Evolutionary conservation across 2,329 filamentous ascomycete genomes (phyloP).

Genomic region (Amylocarpus encephaloides): DNA sequence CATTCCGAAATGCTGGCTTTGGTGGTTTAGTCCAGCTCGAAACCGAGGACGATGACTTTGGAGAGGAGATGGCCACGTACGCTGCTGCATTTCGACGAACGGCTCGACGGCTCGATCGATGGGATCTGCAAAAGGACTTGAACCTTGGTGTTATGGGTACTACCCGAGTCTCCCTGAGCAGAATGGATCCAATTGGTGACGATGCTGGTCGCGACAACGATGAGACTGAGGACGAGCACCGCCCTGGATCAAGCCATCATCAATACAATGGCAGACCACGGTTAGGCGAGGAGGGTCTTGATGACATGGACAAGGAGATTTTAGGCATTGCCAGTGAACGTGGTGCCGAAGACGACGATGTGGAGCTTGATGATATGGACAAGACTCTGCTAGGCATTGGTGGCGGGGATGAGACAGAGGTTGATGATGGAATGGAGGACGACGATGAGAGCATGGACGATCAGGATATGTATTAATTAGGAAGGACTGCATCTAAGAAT

Average conservation of each 20-base stretch:
- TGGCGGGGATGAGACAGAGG: slow-evolving; percentile 26
- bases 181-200: slow-evolving; percentile 21
- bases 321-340: slow-evolving; percentile 41
- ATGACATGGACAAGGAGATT: slow-evolving; percentile 49
- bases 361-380: slow-evolving; percentile 40
- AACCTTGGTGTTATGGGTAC: slow-evolving; percentile 29
- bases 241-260: slow-evolving; percentile 30
- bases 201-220: slow-evolving; percentile 21
- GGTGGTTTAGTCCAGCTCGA: slow-evolving; percentile 58
- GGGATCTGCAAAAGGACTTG: slow-evolving; percentile 44
- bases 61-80: slow-evolving; percentile 65
- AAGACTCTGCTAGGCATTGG: slow-evolving; percentile 31
- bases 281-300: slow-evolving; percentile 41
- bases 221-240: slow-evolving; percentile 32
- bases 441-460: slow-evolving; percentile 10
- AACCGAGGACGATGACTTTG: slow-evolving; percentile 64
- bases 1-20: slow-evolving; percentile 51
- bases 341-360: slow-evolving; percentile 36
- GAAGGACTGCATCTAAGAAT: too few species aligned
- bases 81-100: slow-evolving; percentile 59
- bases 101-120: slow-evolving; percentile 60
- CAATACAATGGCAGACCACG: slow-evolving; percentile 33
- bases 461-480: not conserved
- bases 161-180: slow-evolving; percentile 20
- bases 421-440: slow-evolving; percentile 29